Evolutionary conservation across 2,329 filamentous ascomycete genomes (phyloP).

Genomic region (Bipolaris gigantea): DNA sequence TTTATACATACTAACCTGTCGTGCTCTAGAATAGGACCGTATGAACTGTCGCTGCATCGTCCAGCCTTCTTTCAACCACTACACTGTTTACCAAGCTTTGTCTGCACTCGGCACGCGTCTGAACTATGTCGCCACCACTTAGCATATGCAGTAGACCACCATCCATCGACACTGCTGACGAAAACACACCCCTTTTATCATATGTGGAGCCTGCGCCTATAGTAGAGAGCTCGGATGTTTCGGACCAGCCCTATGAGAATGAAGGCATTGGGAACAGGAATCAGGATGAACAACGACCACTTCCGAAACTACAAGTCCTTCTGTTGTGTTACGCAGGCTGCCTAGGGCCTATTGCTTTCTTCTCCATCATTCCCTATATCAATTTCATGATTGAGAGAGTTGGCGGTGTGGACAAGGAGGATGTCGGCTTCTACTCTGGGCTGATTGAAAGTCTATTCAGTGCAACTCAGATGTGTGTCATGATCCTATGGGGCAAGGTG

Average conservation of each 20-base stretch:
- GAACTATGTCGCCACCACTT: slow-evolving; percentile 3
- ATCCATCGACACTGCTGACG: slow-evolving; percentile 16
- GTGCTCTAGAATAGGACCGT: neutral
- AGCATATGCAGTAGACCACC: neutral
- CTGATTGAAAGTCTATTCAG: slow-evolving; percentile 73
- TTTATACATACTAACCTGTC: neutral
- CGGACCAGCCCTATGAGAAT: neutral
- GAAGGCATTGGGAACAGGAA: slow-evolving; percentile 2
- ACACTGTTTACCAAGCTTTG: neutral
- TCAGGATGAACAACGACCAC: slow-evolving; percentile 19
- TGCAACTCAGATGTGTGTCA: slow-evolving; percentile 73
- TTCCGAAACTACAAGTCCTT: slow-evolving; percentile 61
- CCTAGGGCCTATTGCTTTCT: slow-evolving; percentile 79
- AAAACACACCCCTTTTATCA: slow-evolving; percentile 36
- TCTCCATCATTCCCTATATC: slow-evolving; percentile 79
- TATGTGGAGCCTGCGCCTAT: slow-evolving; percentile 20
- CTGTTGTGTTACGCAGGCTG: slow-evolving; percentile 73
- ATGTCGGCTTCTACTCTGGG: slow-evolving; percentile 79
- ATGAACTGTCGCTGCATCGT: neutral
- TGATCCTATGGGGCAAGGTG: slow-evolving; percentile 67
- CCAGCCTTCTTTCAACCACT: neutral
- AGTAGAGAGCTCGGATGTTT: slow-evolving; percentile 11
- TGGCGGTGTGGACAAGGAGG: slow-evolving; percentile 62
- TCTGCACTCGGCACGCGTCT: neutral
- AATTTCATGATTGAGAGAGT: slow-evolving; percentile 74